Base-by-base conservation (phyloP, 2,329 filamentous ascomycete species). In the Penicillium sp. region DNA sequence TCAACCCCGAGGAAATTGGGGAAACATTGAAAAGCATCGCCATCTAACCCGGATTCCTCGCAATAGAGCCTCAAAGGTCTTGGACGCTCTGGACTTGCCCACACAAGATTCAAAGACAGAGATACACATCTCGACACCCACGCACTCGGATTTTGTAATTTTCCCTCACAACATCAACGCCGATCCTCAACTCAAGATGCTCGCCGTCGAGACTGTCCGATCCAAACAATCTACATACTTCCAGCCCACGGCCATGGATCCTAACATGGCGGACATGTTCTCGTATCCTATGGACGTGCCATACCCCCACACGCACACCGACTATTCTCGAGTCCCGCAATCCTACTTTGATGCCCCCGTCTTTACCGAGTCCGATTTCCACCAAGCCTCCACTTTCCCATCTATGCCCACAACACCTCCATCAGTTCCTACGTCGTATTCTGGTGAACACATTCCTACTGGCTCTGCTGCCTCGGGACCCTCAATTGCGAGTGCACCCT, bases 401-500 rank as follows among this genome's bases (percentile, higher is more conserved):
- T 62, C 68, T 11, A 66, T 71, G 61, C 71, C 73, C 27, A 65
- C 70, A 13, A 74, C 75, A 22, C 74, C 75, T 36, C 71, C 75
- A 13, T 65, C 72, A 0, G 60, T 71, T 50, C 61, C 73, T n/a
- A 62, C 66, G 16, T 66, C 70, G 5, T 64, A 73, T 44, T 63
- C 67, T 6, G 59, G 66, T 4, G 77, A 79, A 16, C 66, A 68
- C 24, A 84, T 82, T 33, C 88, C 82, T 53, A 86, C 82, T 70
- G 81, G 83, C 61, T 91, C 82, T 60, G 86, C 83, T 60, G 82
- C 81, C 24, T 89, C 85, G 59, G 87, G 76, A 56, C 84, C 79
- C 54, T 90, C 88, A 53, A 72, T 78, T 61, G 76, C 74, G 62
- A 80, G 78, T 61, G 85, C 85, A 4, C 80, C 87, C 6, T 89